Conservation (phyloP, 257 asterid species). For the Haberlea rhodopensis region DNA sequence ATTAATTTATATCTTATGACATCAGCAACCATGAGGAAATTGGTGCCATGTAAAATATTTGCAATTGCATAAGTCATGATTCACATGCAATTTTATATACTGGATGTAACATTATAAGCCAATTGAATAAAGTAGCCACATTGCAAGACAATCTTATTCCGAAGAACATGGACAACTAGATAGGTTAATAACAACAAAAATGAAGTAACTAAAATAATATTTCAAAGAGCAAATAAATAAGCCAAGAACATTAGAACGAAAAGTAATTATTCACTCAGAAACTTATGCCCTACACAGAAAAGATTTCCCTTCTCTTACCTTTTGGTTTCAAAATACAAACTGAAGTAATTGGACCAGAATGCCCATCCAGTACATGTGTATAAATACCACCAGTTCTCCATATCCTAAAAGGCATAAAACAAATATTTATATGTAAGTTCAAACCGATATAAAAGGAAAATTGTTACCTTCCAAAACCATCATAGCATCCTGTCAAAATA, state of each 20-base stretch:
- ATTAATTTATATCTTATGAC: too few species aligned
- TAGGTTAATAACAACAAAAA: not conserved
- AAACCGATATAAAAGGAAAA: conserved; percentile 1
- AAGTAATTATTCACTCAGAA: not conserved
- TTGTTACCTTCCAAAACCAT: conserved; percentile 86
- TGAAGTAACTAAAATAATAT: not conserved
- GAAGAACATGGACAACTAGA: not conserved
- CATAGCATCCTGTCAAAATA: conserved; percentile 89
- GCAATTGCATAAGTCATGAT: not conserved
- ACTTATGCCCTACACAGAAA: not conserved
- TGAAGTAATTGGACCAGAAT: conserved; percentile 77
- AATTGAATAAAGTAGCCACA: not conserved
- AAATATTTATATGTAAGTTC: conserved; percentile 11
- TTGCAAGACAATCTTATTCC: not conserved
- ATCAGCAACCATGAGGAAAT: too few species aligned
- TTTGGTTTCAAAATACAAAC: conserved; percentile 57
- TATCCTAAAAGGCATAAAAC: conserved; percentile 49
- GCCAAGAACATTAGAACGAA: not conserved
- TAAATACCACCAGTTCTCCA: conserved; percentile 86
- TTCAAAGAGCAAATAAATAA: not conserved
- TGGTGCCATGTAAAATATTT: conserved; percentile 11
- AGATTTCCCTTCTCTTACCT: conserved; percentile 41
- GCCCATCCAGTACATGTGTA: conserved; percentile 80
- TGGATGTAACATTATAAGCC: not conserved
- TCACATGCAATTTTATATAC: not conserved